A percentile compares a stretch with the other conserved stretches of the same genome.
These are phyloP conservation scores for Neofusicoccum parvum DNA, from an alignment of 2,329 filamentous ascomycete genomes.

Conservation along the genomic window DNA sequence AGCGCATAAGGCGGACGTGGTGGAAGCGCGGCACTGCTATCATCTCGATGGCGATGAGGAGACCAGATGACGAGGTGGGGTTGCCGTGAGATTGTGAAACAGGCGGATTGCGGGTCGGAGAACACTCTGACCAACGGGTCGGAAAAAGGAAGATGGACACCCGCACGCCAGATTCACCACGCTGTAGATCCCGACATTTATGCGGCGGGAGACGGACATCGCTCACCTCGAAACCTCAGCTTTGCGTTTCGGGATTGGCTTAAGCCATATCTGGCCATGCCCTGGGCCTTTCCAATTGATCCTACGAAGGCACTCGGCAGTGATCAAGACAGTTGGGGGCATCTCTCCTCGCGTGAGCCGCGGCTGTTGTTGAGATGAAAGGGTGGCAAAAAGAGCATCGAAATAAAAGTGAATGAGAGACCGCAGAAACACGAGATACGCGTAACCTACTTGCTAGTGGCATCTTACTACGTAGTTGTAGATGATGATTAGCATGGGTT, in stretches of 20 bases:
- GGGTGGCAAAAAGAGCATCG: background rate
- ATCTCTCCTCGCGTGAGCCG: background rate
- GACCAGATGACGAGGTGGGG: background rate
- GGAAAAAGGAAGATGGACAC: background rate
- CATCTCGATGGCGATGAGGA: background rate
- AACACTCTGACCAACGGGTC: slow-evolving; percentile 1
- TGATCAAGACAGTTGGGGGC: too few relatives aligned
- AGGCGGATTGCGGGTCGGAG: background rate
- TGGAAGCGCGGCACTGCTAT: too few relatives aligned
- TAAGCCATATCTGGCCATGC: too few relatives aligned
- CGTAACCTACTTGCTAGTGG: background rate
- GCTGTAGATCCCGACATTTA: slow-evolving; percentile 10
- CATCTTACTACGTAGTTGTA: background rate
- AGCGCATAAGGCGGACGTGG: background rate
- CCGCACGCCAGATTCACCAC: background rate
- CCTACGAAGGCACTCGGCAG: too few relatives aligned
- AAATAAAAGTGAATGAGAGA: background rate
- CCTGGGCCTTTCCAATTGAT: too few relatives aligned
- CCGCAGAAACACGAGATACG: background rate
- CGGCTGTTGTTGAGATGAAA: background rate
- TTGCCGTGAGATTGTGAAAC: background rate
- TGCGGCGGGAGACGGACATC: background rate
- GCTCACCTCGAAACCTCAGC: background rate
- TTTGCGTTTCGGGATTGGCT: too few relatives aligned
- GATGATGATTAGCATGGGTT: background rate